Percentiles rank a stretch among this genome's conserved stretches.
Evolutionary conservation across 139 green algal species (phyloP).

Genomic region (Tetradesmus obliquus): DNA sequence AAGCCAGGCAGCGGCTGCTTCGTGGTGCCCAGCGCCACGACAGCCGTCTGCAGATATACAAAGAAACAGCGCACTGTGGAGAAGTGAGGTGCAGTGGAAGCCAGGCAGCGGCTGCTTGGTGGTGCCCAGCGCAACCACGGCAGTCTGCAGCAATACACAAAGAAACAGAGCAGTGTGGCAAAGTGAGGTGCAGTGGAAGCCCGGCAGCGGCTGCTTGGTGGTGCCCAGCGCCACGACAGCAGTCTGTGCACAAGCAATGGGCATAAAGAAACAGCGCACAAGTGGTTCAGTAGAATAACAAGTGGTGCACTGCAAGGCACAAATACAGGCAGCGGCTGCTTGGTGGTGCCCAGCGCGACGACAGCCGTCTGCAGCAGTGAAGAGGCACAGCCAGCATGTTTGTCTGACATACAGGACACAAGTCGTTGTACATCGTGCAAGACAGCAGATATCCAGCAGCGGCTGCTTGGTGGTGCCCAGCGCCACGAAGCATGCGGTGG

Average conservation of each 20-base stretch:
- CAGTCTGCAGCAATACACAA: neutral
- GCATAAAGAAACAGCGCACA: too few relatives aligned
- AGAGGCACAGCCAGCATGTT: neutral
- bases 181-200: neutral
- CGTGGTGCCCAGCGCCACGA: constrained; percentile 51
- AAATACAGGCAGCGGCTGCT: neutral
- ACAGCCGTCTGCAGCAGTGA: constrained; percentile 42
- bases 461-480: constrained; percentile 46
- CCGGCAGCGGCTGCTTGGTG: neutral
- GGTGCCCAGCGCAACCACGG: constrained; percentile 44
- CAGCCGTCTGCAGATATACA: constrained; percentile 36
- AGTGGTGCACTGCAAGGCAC: too few relatives aligned
- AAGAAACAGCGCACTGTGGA: neutral
- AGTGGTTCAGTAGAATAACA: neutral
- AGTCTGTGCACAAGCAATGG: constrained; percentile 45
- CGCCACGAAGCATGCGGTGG: too few relatives aligned
- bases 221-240: constrained; percentile 45
- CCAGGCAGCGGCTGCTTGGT: neutral
- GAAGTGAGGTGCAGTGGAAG: neutral
- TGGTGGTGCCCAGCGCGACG: constrained; percentile 48
- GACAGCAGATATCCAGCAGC: neutral
- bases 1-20: constrained; percentile 63
- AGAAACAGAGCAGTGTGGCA: neutral
- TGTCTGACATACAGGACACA: too few relatives aligned
- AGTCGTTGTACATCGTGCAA: neutral